Evolutionary conservation across 1,284 basidiomycete species (phyloP), one percentile per base, ranked within the genome.

Genomic region (Ceratobasidium sp.): DNA sequence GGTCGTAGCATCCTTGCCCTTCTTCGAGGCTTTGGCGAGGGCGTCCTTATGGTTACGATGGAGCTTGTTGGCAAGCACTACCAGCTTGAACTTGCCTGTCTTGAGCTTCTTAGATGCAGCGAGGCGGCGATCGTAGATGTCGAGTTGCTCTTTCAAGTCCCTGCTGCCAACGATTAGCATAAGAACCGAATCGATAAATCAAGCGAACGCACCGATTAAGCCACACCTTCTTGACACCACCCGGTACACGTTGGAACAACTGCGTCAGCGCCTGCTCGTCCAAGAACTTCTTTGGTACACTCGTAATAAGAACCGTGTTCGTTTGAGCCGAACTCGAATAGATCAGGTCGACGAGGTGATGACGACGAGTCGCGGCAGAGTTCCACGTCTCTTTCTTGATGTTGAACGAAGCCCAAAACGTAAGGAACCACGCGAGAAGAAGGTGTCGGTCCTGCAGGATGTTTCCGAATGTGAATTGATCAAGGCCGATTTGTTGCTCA

Each of bases 141-240:
- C 87, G 33, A 94, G 93, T 79, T 95, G 87, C 1, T 88, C 87
- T 83, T 89, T 88, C 63, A 91, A 84, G 81, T 90, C 85, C 56
- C 89, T 87, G 82, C 20, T 7, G 18, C 2, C 42, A 9, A 12
- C 12, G 33, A 20, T 40, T 18, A 15, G 44, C 28, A 75, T n/a
- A n/a, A n/a, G 13, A 55, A 39, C 49, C 56, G 67, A 53, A 44
- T 64, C 15, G 26, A 23, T 42, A 39, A 9, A 39, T 18, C 49
- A 26, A 46, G 63, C 13, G 12, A 46, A 58, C 70, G 81, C 87
- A 90, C 81, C 91, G 87, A 82, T 91, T 92, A 75, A 95, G 86
- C 94, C 94, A 95, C 60, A 95, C 89, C 68, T 89, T 87, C 83
- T 92, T 90, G n/a, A 94, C 89, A 0, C 94, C 94, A 18, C 94